Evolutionary conservation across 495 filamentous ascomycete genomes (phyloP), one percentile per base, ranked within the genome.

Genomic region (Talaromyces liani): DNA sequence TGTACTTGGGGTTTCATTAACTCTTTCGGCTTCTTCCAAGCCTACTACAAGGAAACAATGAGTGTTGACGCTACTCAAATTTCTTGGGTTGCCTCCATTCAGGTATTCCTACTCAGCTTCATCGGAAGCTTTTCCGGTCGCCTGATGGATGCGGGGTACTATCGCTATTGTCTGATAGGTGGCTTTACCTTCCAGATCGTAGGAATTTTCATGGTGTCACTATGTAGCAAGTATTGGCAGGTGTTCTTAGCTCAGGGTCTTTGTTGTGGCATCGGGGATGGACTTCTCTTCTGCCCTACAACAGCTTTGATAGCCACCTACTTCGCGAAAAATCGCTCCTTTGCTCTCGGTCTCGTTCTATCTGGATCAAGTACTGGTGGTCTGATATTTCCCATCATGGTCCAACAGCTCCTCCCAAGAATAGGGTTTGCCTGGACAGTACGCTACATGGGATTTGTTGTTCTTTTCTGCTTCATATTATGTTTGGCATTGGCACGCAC

Each of bases 191-290:
- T 51, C 14, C 20, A 51, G 64, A 58, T 87, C 4, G 68, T 92
- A n/a, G 86, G 88, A 47, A 85, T 92, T 60, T 93, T 96, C 73
- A 83, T 85, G 68, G 87, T 89, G 2, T 87, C 85, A 1, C 71
- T 86, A 4, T 84, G 83, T 29, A 88, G 81, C 2, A 65, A 76
- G 55, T 83, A 80, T 61, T 94, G 86, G 85, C 91, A 95, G 64
- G 68, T 96, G 0, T 84, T 97, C 63, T 81, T 97, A 0, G 82
- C 92, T 0, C 93, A 96, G 68, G 93, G 92, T 1, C 60, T 95
- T 14, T 84, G 85, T 12, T 82, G 83, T 60, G 91, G 91, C 0
- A 66, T 94, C 34, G 90, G 88, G 0, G 86, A 86, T 73, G 91
- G 91, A 0, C 76, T 90, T 7, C 75, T 89, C 60, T 94, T 90